Base-by-base conservation (phyloP, 805 yeast genomes). In the Phaffomyces opuntiae region DNA sequence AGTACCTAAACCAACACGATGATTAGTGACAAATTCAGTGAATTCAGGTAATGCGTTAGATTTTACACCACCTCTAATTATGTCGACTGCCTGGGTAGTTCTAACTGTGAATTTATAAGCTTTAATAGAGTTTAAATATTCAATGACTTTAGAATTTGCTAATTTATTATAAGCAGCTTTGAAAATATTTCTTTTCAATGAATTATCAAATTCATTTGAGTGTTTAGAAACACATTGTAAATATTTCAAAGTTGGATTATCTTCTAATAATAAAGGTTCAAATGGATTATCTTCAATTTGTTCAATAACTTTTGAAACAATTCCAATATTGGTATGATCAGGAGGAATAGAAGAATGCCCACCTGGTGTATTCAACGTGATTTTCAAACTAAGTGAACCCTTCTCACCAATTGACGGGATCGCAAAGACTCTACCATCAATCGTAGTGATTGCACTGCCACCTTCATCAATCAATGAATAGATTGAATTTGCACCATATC, bases 341-440 rank as follows among this genome's bases (percentile, higher is more conserved):
- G 87, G 88, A 1, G 90, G 89, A 17, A 74, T 61, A 9, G 87
- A 80, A 0, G 88, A 77, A 55, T 83, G 90, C 4, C 90, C 91
- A 32, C 90, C 90, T 13, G 79, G 77, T 24, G 86, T 80, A 17
- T 66, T 65, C 38, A 84, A 63, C 3, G 70, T 65, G 35, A 83
- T 67, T 33, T 62, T 61, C 35, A 81, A 60, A 40, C 77, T 80
- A 16, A 81, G 58, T 41, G 71, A 71, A 6, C 87, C 87, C 62
- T 80, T 80, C 54, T 82, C 85, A 19, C 78, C 80, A 24, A 81
- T 75, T 3, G 80, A 74, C 3, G 81, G 77, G 29, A 74, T 67
- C 3, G 82, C 77, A 49, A 79, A 68, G 14, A 72, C 73, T 40
- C 72, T 67, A 12, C 45, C 54, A 27, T 49, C 54, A 33, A 55